Evolutionary conservation across 2,329 filamentous ascomycete species (phyloP), one percentile per base, ranked within the genome.

Genomic region (Podosphaera leucotricha): DNA sequence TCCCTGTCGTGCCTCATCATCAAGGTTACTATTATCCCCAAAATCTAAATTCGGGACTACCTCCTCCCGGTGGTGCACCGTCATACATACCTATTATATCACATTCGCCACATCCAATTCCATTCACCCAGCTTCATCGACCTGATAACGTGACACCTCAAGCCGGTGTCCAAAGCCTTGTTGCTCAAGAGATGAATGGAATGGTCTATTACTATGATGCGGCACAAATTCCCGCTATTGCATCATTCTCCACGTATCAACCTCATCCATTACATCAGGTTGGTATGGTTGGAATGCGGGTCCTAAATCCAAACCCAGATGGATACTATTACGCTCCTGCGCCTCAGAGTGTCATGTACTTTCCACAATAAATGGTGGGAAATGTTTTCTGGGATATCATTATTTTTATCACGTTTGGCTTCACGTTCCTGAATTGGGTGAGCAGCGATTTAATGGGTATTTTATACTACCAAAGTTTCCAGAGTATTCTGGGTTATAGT

Each of bases 191-290:
- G 63, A 77, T 78, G 50, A 92, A 93, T 53, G 90, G 90, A 48
- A 95, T 92, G 71, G 85, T 93, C 0, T 95, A 92, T 60, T 98
- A 93, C 59, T 86, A 85, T 54, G 81, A 92, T 56, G 70, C 82
- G 6, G 70, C 76, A n/a, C 78, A 85, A 56, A 64, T 86, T 41
- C 65, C 72, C 21, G 52, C 56, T 24, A 53, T 59, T 18, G 54
- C 58, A 24, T 54, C 54, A 37, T 63, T 63, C 45, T 16, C 43
- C 10, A 39, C 43, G 4, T 44, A 44, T 38, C 43, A 44, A 39
- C 43, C 36, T 30, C 82, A 76, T 53, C 62, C 68, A 8, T 64
- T 70, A 43, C 63, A 68, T 38, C 61, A 62, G 38, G 57, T 62
- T 45, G 64, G 65, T 16, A 66, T 75, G 39, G 66, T 78, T 48